Conservation (phyloP, 202 grass and related monocot species). For the Setaria viridis region DNA sequence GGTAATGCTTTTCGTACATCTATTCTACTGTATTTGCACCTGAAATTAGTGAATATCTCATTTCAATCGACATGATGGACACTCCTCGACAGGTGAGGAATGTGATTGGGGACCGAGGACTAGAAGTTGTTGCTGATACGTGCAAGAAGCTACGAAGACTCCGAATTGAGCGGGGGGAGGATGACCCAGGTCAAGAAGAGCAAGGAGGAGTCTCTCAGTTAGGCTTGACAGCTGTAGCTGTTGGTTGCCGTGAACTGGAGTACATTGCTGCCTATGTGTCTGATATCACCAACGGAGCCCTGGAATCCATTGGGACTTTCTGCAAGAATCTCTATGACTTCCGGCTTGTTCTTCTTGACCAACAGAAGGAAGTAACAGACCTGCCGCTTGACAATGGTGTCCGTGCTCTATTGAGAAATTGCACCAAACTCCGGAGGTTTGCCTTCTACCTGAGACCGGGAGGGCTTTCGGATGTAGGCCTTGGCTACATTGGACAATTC, state of each 20-base stretch:
- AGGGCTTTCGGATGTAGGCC: slow-evolving; percentile 75
- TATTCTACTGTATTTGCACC: background rate
- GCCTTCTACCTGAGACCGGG: slow-evolving; percentile 80
- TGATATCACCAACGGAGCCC: slow-evolving; percentile 80
- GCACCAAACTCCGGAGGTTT: slow-evolving; percentile 79
- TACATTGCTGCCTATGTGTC: slow-evolving; percentile 89
- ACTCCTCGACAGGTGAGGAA: slow-evolving; percentile 60
- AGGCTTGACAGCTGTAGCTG: slow-evolving; percentile 68
- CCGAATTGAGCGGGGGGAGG: slow-evolving; percentile 82
- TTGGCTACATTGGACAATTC: slow-evolving; percentile 67
- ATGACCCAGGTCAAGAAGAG: slow-evolving; percentile 86
- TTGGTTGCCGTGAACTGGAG: slow-evolving; percentile 77
- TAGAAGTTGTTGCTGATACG: slow-evolving; percentile 67
- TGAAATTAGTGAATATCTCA: slow-evolving; percentile 12
- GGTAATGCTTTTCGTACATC: slow-evolving; percentile 49
- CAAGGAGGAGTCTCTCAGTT: slow-evolving; percentile 74
- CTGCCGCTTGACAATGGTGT: slow-evolving; percentile 85
- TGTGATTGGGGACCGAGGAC: slow-evolving; percentile 86
- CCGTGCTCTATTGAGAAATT: slow-evolving; percentile 70
- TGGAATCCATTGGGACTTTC: slow-evolving; percentile 77
- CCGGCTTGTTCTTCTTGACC: slow-evolving; percentile 79
- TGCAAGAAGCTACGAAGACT: slow-evolving; percentile 85
- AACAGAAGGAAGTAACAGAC: slow-evolving; percentile 61
- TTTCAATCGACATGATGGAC: slow-evolving; percentile 37
- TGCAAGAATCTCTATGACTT: slow-evolving; percentile 86